These are phyloP conservation scores for Aspergillus sp. DNA, from an alignment of 2,329 filamentous ascomycete species.

Conservation along the genomic window DNA sequence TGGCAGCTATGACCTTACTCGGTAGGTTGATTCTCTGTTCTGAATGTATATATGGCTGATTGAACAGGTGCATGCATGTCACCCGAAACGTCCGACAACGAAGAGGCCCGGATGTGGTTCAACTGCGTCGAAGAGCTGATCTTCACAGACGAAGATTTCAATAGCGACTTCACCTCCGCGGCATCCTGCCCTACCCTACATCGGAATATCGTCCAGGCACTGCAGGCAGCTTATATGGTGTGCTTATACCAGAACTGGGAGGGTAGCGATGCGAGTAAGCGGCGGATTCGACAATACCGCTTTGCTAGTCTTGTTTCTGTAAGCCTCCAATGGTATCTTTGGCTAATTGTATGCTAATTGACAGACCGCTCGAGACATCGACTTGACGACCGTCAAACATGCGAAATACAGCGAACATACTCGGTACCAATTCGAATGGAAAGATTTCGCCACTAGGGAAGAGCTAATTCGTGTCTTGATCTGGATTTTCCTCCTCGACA, in stretches of 20 bases:
- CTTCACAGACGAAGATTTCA: constrained; percentile 32
- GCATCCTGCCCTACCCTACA: constrained; percentile 6
- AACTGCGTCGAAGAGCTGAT: constrained; percentile 35
- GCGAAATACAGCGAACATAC: constrained; percentile 16
- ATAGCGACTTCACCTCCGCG: constrained; percentile 17
- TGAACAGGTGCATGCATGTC: constrained; percentile 20
- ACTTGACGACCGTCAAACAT: constrained; percentile 21
- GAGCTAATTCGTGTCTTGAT: constrained; percentile 29
- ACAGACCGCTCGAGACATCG: constrained; percentile 26
- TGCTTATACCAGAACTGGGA: constrained; percentile 38
- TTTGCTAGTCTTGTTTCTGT: constrained; percentile 33
- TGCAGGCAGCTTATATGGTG: constrained; percentile 34
- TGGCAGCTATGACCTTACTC: constrained; percentile 32
- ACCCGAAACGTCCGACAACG: constrained; percentile 22
- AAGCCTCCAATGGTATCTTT: constrained; percentile 2
- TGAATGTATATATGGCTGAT: background rate
- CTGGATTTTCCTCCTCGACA: constrained; percentile 34
- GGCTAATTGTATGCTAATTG: background rate
- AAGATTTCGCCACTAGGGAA: constrained; percentile 26
- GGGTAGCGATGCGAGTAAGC: constrained; percentile 27
- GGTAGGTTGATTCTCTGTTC: constrained; percentile 16
- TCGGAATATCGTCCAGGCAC: constrained; percentile 25
- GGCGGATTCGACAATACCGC: constrained; percentile 29
- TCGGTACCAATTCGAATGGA: constrained; percentile 27
- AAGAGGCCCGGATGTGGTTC: constrained; percentile 30